Base-by-base conservation (phyloP, 345 rosid species). In the Mallotus nudiflorus region DNA sequence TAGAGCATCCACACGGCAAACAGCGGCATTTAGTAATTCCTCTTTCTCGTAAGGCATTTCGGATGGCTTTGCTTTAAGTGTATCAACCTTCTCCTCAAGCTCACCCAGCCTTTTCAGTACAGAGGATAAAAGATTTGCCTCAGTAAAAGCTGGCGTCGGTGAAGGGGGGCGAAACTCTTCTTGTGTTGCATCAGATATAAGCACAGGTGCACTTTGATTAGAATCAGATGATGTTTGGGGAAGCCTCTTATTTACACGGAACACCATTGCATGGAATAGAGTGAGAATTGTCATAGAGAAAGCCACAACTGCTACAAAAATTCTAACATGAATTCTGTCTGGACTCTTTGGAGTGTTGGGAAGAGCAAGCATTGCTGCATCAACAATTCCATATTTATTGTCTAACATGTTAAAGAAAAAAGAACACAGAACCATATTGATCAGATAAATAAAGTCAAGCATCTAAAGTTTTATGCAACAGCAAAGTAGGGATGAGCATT, bases 41-140 rank as follows among this genome's bases (percentile, higher is more conserved):
- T 78, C 99, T 85, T 96, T 96, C 86, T 96, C 98, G 16, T 54
- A 88, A 70, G 99, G 99, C 99, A 96, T 96, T 85, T 85, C 96
- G 35, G 88, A 84, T 60, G 98, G 99, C 78, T 92, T 96, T 55
- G 93, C 78, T 79, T 87, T 93, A 62, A 96, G 91, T 27, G 85
- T 87, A 69, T 77, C 85, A 24, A 91, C 89, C 81, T 92, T 96
- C 83, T 88, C 91, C 89, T 96, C 99, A 5, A 96, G 88, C 76
- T 88, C 97, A 20, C 87, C 85, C 52, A 96, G 67, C 77, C 90
- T 92, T 83, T 92, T 91, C 72, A 89, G 40, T 65, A 96, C 96
- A 77, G 84, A 77, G 39, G 93, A 80, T 54, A 91, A 79, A 48
- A 90, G 81, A 62, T 86, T 93, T 58, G 87, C 85, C 78, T 86